phyloP scores from a whole-genome alignment of 257 asterid genomes.

The Mentha longifolia region DNA sequence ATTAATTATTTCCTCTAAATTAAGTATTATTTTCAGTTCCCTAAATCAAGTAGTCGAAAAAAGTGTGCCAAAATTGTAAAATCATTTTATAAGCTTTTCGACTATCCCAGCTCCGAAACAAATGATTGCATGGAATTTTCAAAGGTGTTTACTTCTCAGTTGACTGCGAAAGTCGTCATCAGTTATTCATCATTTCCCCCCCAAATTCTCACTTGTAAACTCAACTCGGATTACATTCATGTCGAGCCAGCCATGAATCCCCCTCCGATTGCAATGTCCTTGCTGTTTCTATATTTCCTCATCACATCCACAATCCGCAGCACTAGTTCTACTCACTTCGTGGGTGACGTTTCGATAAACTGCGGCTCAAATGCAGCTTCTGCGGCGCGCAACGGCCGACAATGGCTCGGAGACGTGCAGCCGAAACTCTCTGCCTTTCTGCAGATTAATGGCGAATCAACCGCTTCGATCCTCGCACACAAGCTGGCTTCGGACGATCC shows the following conservation, averaged over 20 bases:
- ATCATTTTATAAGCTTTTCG: too few relatives aligned
- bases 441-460: conserved; percentile 46
- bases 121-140: too few relatives aligned
- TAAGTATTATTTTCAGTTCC: too few relatives aligned
- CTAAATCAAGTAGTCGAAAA: too few relatives aligned
- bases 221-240: not conserved
- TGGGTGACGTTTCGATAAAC: conserved; percentile 37
- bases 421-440: conserved; percentile 23
- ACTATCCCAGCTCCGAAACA: too few relatives aligned
- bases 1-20: too few relatives aligned
- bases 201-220: not conserved
- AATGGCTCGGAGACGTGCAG: conserved; percentile 52
- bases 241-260: conserved; percentile 8
- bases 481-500: conserved; percentile 24
- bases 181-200: not conserved
- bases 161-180: not conserved
- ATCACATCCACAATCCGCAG: not conserved
- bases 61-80: too few relatives aligned
- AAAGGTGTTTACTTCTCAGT: not conserved
- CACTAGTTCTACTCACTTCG: conserved; percentile 2
- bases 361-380: conserved; percentile 42
- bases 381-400: conserved; percentile 40
- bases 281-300: conserved; percentile 23
- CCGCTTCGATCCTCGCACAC: conserved; percentile 33
- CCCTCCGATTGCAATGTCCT: conserved; percentile 10